Evolutionary conservation across 164 flowering plant genomes (phyloP).

Genomic region (Berberis vulgaris): DNA sequence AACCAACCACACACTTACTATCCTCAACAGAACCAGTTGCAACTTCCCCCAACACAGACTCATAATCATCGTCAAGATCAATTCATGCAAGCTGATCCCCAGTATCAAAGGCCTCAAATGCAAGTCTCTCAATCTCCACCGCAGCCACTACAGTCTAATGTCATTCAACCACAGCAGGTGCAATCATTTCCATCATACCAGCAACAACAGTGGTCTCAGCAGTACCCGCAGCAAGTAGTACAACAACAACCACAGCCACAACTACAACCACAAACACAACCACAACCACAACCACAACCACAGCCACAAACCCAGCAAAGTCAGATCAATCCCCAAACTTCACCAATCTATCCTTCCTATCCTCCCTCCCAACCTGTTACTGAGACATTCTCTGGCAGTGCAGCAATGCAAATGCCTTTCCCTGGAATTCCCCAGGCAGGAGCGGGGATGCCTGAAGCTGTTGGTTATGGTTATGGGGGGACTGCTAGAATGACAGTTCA

Average conservation of each 20-base stretch:
- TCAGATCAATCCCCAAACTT: conserved; percentile 43
- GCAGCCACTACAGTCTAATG: conserved; percentile 40
- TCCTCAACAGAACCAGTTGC: conserved; percentile 38
- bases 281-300: conserved; percentile 28
- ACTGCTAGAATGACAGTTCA: conserved; percentile 37
- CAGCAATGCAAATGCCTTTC: conserved; percentile 58
- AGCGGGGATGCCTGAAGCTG: conserved; percentile 37
- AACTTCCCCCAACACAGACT: conserved; percentile 24
- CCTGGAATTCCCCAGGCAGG: conserved; percentile 43
- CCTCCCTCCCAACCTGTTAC: conserved; percentile 48
- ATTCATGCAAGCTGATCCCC: conserved; percentile 47
- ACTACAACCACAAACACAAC: conserved; percentile 7
- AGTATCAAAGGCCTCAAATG: conserved; percentile 42
- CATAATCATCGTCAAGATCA: conserved; percentile 39
- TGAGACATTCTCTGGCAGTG: conserved; percentile 48
- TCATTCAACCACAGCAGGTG: conserved; percentile 32
- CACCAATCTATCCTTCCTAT: conserved; percentile 37
- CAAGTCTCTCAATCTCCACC: conserved; percentile 39
- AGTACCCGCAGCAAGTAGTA: conserved; percentile 44
- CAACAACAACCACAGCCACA: conserved; percentile 13
- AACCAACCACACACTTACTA: conserved; percentile 45
- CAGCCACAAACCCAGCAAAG: too few species aligned
- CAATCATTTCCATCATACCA: conserved; percentile 49
- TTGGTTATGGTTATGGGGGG: conserved; percentile 55
- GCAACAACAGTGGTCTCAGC: conserved; percentile 60